Base-by-base conservation (phyloP, 148 eudicot species). In the Silene conica region DNA sequence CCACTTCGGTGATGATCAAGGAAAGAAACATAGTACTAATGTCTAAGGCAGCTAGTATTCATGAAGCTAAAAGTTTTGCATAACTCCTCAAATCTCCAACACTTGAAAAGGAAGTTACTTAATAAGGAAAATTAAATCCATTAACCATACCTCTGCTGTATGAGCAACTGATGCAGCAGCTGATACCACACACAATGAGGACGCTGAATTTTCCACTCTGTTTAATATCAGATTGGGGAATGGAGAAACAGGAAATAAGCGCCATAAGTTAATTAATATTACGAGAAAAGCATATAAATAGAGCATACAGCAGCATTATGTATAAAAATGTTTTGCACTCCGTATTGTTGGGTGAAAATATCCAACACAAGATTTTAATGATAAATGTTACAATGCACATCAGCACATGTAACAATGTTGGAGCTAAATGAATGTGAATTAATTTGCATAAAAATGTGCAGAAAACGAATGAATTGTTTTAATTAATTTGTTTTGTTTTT, bases 81-180 rank as follows among this genome's bases (percentile, higher is more conserved):
- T 70, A 59, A 34, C 65, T 20, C 65, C 22, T 10, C 55, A 65
- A 15, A 60, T 54, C 20, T 43, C 21, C 12, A 21, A 45, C 69
- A 26, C 41, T n/a, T 52, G 12, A 63, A 31, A 55, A 7, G 26
- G 61, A 75, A 28, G 26, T 25, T 43, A 79, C 22, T 75, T 23
- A 34, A 60, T 16, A 21, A 63, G 48, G 41, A 81, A 77, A 14
- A 25, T 54, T 28, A 62, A 67, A 61, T 34, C 55, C 41, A 34
- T 38, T n/a, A 26, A 55, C 52, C 57, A 56, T 90, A 93, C 98
- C 92, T 93, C 82, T 73, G 78, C 76, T 69, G 92, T 86, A 83
- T 88, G 83, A 16, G 86, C 79, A 83, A 89, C 80, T 56, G 87
- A 77, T 46, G 89, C 89, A 84, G 87, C 90, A 80, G 92, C 96